phyloP scores from a whole-genome alignment of 805 yeast genomes.

The Lachancea kluyveri region DNA sequence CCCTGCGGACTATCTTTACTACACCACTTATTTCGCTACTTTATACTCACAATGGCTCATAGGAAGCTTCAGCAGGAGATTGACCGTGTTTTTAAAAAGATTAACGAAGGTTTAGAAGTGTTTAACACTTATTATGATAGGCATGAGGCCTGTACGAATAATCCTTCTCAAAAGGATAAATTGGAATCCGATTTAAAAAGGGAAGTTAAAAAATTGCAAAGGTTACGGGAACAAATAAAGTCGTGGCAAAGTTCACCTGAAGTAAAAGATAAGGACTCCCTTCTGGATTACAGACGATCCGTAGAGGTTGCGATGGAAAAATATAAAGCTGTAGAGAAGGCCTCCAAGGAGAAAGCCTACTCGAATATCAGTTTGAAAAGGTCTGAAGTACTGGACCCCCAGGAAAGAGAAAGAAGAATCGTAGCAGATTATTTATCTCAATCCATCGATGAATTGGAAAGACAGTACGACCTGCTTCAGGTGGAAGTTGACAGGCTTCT shows the following conservation, averaged over 20 bases:
- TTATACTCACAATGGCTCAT: conserved; percentile 34
- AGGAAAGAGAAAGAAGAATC: conserved; percentile 71
- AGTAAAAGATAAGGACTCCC: conserved; percentile 80
- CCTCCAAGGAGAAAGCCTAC: conserved; percentile 89
- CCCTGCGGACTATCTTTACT: neutral
- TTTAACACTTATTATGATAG: conserved; percentile 86
- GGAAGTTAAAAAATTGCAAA: conserved; percentile 90
- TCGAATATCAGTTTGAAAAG: conserved; percentile 84
- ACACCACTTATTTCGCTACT: neutral
- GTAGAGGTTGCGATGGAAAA: conserved; percentile 87
- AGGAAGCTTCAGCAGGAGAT: conserved; percentile 61
- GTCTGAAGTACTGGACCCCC: conserved; percentile 60
- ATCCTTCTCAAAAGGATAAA: conserved; percentile 88
- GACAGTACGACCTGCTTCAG: conserved; percentile 75
- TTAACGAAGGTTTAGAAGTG: conserved; percentile 80
- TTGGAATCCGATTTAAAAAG: conserved; percentile 87
- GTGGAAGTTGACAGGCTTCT: conserved; percentile 36
- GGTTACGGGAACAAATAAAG: conserved; percentile 91
- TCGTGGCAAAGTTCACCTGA: conserved; percentile 91
- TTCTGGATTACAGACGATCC: conserved; percentile 67
- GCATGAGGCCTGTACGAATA: conserved; percentile 64
- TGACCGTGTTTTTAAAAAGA: conserved; percentile 82
- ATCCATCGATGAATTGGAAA: conserved; percentile 70
- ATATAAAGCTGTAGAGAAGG: conserved; percentile 91
- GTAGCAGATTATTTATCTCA: conserved; percentile 61